Evolutionary conservation across 2,329 filamentous ascomycete genomes (phyloP), one percentile per base, ranked within the genome.

Genomic region (Pyrenophora seminiperda): DNA sequence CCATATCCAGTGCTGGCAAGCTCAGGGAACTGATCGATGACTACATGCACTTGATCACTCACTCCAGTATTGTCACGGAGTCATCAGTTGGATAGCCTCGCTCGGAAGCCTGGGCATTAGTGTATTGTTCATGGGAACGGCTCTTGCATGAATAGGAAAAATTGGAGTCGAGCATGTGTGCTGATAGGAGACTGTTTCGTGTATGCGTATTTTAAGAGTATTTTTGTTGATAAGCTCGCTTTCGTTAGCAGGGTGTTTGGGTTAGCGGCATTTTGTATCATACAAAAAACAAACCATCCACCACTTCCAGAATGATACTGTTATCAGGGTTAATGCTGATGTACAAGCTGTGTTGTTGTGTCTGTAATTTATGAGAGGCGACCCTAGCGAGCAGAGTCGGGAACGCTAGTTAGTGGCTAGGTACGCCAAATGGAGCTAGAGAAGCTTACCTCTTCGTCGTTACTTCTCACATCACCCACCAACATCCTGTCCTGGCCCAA

Each of bases 171-270:
- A 47, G 24, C 24, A 9, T 45, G 46, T 50, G 33, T 45, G 50
- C 50, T 41, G 45, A 37, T 51, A 6, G 41, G 49, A 41, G 42
- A 38, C 32, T 51, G 37, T 41, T 20, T 34, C 46, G 46, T 54
- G 47, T 54, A 54, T 53, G 44, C 43, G 44, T 56, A 50, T 47
- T 33, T 32, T 47, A 13, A 19, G 38, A 43, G 36, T 37, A 31
- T 47, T 42, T 41, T 36, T 56, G 31, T 47, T 38, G 38, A 29
- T 34, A 38, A 43, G 32, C 49, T 37, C 37, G 44, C 39, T 48
- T 48, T 55, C 41, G 34, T 33, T 47, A 52, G 51, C 52, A 48
- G 46, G 48, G 46, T 53, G 52, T 55, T 41, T 49, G 39, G 47
- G 44, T 48, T 54, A 54, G 54, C 44, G 51, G 47, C 54, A 54